Conservation (phyloP, 306 rosid genomes). For the Comarum palustre region DNA sequence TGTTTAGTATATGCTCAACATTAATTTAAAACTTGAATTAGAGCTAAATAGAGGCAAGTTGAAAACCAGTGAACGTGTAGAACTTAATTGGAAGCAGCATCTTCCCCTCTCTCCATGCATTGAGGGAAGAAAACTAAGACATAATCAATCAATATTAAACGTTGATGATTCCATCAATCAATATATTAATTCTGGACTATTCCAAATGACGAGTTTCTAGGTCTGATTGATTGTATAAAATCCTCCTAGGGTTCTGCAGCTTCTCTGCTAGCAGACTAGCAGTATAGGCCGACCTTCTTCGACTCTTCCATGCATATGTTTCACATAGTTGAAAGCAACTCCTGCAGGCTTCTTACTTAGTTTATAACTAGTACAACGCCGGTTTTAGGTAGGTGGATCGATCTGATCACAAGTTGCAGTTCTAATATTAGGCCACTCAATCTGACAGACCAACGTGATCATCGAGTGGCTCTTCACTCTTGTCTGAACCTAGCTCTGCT, state of each 20-base stretch:
- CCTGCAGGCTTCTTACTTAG: too few relatives aligned
- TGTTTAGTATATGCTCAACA: background rate
- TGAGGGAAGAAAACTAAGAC: constrained; percentile 7
- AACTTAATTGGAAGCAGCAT: background rate
- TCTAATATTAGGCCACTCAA: too few relatives aligned
- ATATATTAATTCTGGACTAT: background rate
- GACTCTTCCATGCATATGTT: too few relatives aligned
- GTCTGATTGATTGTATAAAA: background rate
- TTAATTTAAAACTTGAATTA: background rate
- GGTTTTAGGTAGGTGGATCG: too few relatives aligned
- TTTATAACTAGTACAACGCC: too few relatives aligned
- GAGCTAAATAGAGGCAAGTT: background rate
- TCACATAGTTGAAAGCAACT: too few relatives aligned
- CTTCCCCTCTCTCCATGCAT: constrained; percentile 13
- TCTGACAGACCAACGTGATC: too few relatives aligned
- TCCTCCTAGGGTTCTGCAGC: constrained; percentile 10
- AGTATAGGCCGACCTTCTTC: too few relatives aligned
- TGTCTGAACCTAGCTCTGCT: too few relatives aligned
- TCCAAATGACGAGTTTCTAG: background rate
- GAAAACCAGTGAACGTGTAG: constrained; percentile 8
- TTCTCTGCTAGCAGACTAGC: too few relatives aligned
- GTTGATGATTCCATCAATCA: background rate
- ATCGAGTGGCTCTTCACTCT: too few relatives aligned
- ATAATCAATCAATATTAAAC: background rate
- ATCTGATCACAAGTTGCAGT: too few relatives aligned